phyloP scores from a whole-genome alignment of 2,329 filamentous ascomycete species.

The Corynespora cassiicola region DNA sequence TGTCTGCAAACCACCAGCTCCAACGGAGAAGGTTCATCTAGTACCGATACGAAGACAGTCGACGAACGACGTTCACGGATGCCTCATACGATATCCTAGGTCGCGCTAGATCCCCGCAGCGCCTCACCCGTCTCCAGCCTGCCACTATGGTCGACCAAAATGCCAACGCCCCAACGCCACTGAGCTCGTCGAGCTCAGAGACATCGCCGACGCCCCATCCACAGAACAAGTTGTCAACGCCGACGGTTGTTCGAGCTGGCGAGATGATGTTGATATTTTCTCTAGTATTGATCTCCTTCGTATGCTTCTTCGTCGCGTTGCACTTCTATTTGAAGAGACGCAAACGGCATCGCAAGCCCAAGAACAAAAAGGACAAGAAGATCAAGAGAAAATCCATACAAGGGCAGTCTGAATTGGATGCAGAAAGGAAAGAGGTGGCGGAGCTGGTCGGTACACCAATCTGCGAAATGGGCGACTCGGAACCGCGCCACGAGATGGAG shows the following conservation, averaged over 20 bases:
- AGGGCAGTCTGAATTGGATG: slow-evolving; percentile 13
- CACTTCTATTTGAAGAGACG: slow-evolving; percentile 18
- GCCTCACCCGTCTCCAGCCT: too few relatives aligned
- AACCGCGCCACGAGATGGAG: slow-evolving; percentile 24
- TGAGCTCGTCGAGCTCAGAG: neutral
- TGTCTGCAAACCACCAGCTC: too few relatives aligned
- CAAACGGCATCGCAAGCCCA: slow-evolving; percentile 11
- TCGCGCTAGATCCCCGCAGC: too few relatives aligned
- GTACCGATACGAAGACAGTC: too few relatives aligned
- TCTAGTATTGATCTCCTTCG: slow-evolving; percentile 22
- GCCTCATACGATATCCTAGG: too few relatives aligned
- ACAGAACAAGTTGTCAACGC: slow-evolving; percentile 6
- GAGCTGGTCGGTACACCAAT: slow-evolving; percentile 19
- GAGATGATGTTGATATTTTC: slow-evolving; percentile 26
- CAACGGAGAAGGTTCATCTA: too few relatives aligned
- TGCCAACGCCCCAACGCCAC: slow-evolving; percentile 5
- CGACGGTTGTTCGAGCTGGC: slow-evolving; percentile 17
- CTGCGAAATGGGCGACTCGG: slow-evolving; percentile 22
- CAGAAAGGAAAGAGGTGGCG: slow-evolving; percentile 16
- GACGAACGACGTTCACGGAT: too few relatives aligned
- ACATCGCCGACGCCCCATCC: neutral
- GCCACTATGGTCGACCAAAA: slow-evolving; percentile 20
- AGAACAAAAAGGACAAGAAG: slow-evolving; percentile 9
- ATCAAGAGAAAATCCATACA: neutral
- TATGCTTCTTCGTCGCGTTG: slow-evolving; percentile 12